phyloP scores from a whole-genome alignment of 202 grass and related monocot genomes.

The Dendrocalamus latiflorus region DNA sequence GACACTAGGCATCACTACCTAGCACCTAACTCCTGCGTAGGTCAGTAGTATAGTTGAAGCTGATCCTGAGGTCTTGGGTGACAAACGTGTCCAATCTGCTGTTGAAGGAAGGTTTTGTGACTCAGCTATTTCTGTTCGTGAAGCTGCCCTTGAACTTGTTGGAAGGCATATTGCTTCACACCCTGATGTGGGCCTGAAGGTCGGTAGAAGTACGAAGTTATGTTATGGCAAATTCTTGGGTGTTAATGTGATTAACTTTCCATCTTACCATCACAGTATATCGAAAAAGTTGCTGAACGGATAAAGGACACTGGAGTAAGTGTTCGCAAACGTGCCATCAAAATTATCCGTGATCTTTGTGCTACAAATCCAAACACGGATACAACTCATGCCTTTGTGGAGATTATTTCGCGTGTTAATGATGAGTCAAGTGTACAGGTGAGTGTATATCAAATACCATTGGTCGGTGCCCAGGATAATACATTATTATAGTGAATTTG shows the following conservation, averaged over 20 bases:
- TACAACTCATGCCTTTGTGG: slow-evolving; percentile 78
- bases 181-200: slow-evolving; percentile 98
- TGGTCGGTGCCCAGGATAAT: not conserved
- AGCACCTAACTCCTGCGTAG: slow-evolving; percentile 41
- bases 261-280: slow-evolving; percentile 61
- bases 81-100: slow-evolving; percentile 91
- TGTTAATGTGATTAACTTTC: slow-evolving; percentile 12
- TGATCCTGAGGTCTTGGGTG: slow-evolving; percentile 95
- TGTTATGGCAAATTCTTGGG: slow-evolving; percentile 24
- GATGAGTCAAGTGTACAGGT: slow-evolving; percentile 99
- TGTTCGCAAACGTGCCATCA: slow-evolving; percentile 95
- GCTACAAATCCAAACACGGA: slow-evolving; percentile 65
- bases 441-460: slow-evolving; percentile 11
- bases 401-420: slow-evolving; percentile 99
- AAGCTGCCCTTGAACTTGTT: slow-evolving; percentile 99
- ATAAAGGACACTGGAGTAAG: slow-evolving; percentile 99
- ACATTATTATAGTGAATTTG: slow-evolving; percentile 11
- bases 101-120: slow-evolving; percentile 99
- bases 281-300: slow-evolving; percentile 92
- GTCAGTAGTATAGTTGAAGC: slow-evolving; percentile 98
- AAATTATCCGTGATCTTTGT: slow-evolving; percentile 94
- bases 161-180: slow-evolving; percentile 98
- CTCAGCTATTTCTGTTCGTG: slow-evolving; percentile 96
- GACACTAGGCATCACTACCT: slow-evolving; percentile 14
- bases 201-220: slow-evolving; percentile 34